Evolutionary conservation across 768 basidiomycete species (phyloP).

Genomic region (Boletellus emodensis): DNA sequence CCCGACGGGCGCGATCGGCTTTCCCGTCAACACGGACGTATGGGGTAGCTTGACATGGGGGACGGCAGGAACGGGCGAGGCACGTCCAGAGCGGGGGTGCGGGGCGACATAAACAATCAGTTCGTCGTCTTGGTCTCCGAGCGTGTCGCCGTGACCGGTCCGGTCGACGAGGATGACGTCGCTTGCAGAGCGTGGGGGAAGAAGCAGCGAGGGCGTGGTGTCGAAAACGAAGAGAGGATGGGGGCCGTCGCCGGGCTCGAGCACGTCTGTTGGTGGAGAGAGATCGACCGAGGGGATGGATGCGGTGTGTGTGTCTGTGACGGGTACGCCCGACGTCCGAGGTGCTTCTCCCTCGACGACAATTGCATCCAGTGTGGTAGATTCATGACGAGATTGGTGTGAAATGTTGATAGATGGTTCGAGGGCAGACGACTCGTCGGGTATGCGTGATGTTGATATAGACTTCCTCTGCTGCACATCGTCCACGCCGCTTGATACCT

Average conservation of each 20-base stretch:
- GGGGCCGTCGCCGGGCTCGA: neutral
- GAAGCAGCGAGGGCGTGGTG: conserved; percentile 29
- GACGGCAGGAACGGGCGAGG: conserved; percentile 11
- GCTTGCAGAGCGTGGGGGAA: conserved; percentile 4
- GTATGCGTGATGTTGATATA: neutral
- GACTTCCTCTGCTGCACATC: neutral
- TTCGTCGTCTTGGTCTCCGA: conserved; percentile 37
- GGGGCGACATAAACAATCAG: conserved; percentile 77
- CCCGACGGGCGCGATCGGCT: neutral
- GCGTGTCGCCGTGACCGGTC: conserved; percentile 7
- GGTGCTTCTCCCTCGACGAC: neutral
- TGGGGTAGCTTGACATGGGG: conserved; percentile 16
- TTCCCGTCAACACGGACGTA: conserved; percentile 27
- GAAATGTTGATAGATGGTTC: conserved; percentile 10
- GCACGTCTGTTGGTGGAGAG: neutral
- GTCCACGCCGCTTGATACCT: neutral
- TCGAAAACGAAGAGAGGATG: conserved; percentile 38
- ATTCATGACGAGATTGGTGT: neutral
- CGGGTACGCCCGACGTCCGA: neutral
- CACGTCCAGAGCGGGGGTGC: conserved; percentile 45
- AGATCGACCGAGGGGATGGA: neutral
- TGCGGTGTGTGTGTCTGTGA: neutral
- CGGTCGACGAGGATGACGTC: conserved; percentile 25
- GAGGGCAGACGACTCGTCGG: conserved; percentile 3
- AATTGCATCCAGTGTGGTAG: neutral